Base-by-base conservation (phyloP, 1,284 basidiomycete species). In the Austroboletus novae-zelandiae region DNA sequence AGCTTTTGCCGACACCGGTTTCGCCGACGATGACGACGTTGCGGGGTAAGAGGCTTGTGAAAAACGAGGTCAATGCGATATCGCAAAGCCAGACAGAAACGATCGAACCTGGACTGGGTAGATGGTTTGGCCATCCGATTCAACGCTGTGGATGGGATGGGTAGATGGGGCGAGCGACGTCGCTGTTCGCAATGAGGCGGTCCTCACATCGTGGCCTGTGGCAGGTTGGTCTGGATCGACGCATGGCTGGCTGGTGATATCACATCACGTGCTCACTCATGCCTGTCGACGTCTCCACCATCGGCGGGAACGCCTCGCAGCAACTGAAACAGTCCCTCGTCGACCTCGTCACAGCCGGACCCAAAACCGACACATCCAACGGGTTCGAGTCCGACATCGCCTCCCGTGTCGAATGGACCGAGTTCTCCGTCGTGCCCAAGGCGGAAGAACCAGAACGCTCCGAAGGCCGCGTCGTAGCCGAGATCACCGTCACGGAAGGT, bases 401-500 rank as follows among this genome's bases (percentile, higher is more conserved):
- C 15, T 64, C 60, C 4, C 40, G 64, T 2, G n/a, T 67, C 17
- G 39, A 10, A 9, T 60, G 54, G 49, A 53, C 48, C 18, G 76
- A 77, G 17, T 68, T 78, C 0, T 74, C 72, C 4, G 51, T 80
- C 34, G 29, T 67, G 3, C 52, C 65, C 34, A 74, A 72, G 48
- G 48, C 58, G 0, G 71, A 75, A 39, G 73, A 74, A 43, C 62
- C 68, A 1, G 51, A 57, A 44, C 70, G 58, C 52, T 58, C 55
- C 10, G 76, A 78, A 53, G 75, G 69, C 6, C 70, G 69, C 40
- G 72, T 77, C 13, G 70, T 74, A 10, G 68, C 61, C 27, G 76
- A 79, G 57, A 71, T 77, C 42, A 71, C 70, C 27, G 76, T 80
- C 18, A 69, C 71, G 15, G 61, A 69, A 62, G 75, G 79, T 79